Evolutionary conservation across 164 flowering plant species (phyloP), one percentile per base, ranked within the genome.

Genomic region (grape (Vitis vinifera)): DNA sequence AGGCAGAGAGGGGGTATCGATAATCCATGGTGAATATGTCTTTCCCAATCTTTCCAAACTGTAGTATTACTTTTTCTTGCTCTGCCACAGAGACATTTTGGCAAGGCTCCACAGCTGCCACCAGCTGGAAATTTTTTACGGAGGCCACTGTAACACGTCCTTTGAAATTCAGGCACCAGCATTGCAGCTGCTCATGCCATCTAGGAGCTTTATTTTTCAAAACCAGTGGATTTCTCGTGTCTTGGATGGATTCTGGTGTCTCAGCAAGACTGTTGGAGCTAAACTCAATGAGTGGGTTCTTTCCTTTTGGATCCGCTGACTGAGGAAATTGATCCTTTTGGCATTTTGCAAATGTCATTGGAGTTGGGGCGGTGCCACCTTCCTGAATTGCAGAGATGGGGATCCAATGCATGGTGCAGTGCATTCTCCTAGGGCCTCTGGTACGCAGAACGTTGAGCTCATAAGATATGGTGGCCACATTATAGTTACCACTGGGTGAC

Each of bases 131-230:
- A 68, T 94, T 94, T 85, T 94, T 94, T 15, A 93, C 97, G 8
- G 98, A 93, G 2, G 98, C 98, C 55, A 93, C 98, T 1, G 97
- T 93, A 15, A 91, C 97, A 55, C 97, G 91, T 3, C 98, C 98
- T 79, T 85, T 86, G 79, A 93, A 93, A 75, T 93, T 93, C 31
- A 93, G 79, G 78, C 98, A 91, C 97, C 98, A 93, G 67, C 97
- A 93, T 67, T 93, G 98, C 64, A 91, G 77, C 76, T 89, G 97
- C 72, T 88, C 93, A 75, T 88, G 97, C 94, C 97, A 91, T 74
- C 97, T 80, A 37, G 98, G 98, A 66, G 89, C 79, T 76, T 88
- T 93, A 65, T 93, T 93, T 79, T 83, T 89, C 74, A 93, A 67
- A 16, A 85, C 66, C 62, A 93, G 64, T 23, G 93, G 85, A 10